Evolutionary conservation across 1,139 yeast species (phyloP).

Genomic region (Kodamaea derodonti): DNA sequence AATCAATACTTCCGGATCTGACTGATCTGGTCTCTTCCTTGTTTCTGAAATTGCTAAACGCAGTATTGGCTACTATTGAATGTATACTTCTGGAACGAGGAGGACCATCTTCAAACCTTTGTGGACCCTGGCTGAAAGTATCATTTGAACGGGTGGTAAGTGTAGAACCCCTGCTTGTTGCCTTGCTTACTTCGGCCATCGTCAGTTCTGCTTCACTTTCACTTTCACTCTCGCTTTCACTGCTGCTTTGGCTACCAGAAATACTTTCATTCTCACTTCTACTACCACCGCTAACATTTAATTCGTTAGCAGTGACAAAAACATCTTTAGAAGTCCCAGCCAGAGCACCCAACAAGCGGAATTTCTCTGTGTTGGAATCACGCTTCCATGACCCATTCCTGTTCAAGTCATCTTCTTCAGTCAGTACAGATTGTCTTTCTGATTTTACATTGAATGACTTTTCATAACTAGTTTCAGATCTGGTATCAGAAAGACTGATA

Average conservation of each 20-base stretch:
- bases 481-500: too few relatives aligned
- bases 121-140: too few relatives aligned
- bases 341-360: slow-evolving; percentile 18
- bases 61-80: slow-evolving; percentile 39
- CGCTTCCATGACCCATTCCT: slow-evolving; percentile 3
- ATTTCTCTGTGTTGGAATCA: slow-evolving; percentile 14
- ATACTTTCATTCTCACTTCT: slow-evolving; percentile 2
- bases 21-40: slow-evolving; percentile 4
- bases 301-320: slow-evolving; percentile 6
- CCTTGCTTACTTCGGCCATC: neutral
- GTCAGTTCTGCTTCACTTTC: slow-evolving; percentile 3
- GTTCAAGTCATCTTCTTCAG: slow-evolving; percentile 17
- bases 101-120: slow-evolving; percentile 8
- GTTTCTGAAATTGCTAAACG: slow-evolving; percentile 37
- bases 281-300: slow-evolving; percentile 5
- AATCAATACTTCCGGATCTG: slow-evolving; percentile 1
- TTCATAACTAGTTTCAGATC: slow-evolving; percentile 2
- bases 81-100: slow-evolving; percentile 15
- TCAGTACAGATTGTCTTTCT: slow-evolving; percentile 15
- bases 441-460: slow-evolving; percentile 1
- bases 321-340: slow-evolving; percentile 10
- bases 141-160: too few relatives aligned
- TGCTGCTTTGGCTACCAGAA: neutral
- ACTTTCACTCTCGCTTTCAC: neutral
- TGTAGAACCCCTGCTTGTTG: too few relatives aligned